Percentiles rank a stretch among this genome's conserved stretches.
These are phyloP conservation scores for Lithohypha guttulata DNA, from an alignment of 2,329 filamentous ascomycete species.

Conservation along the genomic window DNA sequence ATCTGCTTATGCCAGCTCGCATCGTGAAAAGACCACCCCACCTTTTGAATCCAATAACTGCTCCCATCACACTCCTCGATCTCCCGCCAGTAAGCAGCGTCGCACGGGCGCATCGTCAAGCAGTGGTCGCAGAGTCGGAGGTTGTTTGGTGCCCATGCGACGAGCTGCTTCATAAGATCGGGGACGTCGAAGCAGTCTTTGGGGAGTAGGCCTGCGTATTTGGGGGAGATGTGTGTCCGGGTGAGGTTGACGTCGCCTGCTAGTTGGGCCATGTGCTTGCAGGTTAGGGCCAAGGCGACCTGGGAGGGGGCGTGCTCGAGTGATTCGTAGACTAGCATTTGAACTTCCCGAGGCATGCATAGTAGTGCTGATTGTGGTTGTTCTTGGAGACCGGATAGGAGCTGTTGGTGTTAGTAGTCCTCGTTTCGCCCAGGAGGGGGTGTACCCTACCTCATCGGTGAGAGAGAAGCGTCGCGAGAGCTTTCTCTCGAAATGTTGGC, in stretches of 20 bases:
- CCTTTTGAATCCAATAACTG: slow-evolving; percentile 20
- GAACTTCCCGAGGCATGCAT: slow-evolving; percentile 19
- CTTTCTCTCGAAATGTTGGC: slow-evolving; percentile 19
- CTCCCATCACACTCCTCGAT: slow-evolving; percentile 16
- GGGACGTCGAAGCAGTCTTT: slow-evolving; percentile 20
- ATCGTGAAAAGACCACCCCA: slow-evolving; percentile 19
- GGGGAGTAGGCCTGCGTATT: slow-evolving; percentile 21
- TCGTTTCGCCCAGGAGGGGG: slow-evolving; percentile 6
- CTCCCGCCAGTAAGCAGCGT: slow-evolving; percentile 17
- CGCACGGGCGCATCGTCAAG: slow-evolving; percentile 17
- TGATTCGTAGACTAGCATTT: slow-evolving; percentile 16
- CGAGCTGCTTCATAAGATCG: slow-evolving; percentile 18
- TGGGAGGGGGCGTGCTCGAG: slow-evolving; percentile 19
- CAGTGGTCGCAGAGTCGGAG: slow-evolving; percentile 21
- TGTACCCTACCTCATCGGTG: slow-evolving; percentile 12
- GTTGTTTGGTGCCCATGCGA: slow-evolving; percentile 17
- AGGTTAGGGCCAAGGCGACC: slow-evolving; percentile 20
- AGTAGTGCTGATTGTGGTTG: slow-evolving; percentile 11
- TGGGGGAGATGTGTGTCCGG: slow-evolving; percentile 16
- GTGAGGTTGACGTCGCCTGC: slow-evolving; percentile 15
- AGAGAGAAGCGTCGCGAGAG: slow-evolving; percentile 15
- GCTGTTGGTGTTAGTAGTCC: slow-evolving; percentile 7
- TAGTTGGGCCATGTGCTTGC: slow-evolving; percentile 19
- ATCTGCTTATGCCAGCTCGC: slow-evolving; percentile 20
- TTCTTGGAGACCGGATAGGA: slow-evolving; percentile 2